These are phyloP conservation scores for Amphichorda felina DNA, from an alignment of 2,329 filamentous ascomycete genomes.

Conservation along the genomic window DNA sequence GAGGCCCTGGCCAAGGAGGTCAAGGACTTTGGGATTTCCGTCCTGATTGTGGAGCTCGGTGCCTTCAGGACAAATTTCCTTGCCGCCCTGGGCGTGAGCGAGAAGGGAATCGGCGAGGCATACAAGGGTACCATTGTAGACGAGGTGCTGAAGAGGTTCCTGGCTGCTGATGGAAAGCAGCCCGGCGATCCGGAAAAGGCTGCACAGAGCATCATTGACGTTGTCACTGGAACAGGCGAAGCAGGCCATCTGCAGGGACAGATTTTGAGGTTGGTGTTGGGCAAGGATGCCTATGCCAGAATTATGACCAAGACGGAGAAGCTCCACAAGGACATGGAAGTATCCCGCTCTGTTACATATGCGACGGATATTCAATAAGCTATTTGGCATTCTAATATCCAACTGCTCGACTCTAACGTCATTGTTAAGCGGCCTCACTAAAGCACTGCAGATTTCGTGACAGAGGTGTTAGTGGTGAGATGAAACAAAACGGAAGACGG, in stretches of 20 bases:
- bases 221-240: constrained; percentile 16
- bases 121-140: constrained; percentile 15
- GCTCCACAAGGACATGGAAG: constrained; percentile 3
- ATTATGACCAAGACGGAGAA: constrained; percentile 12
- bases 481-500: no score
- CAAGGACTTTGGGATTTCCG: constrained; percentile 27
- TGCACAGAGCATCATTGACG: constrained; percentile 23
- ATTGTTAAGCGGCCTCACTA: no score
- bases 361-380: no score
- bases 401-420: no score
- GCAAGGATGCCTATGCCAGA: constrained; percentile 16
- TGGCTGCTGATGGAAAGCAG: constrained; percentile 17
- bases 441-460: no score
- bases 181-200: constrained; percentile 25
- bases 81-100: constrained; percentile 10
- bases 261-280: constrained; percentile 19
- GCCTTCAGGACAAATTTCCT: constrained; percentile 37
- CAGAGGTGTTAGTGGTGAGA: no score
- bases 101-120: constrained; percentile 8
- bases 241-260: constrained; percentile 14
- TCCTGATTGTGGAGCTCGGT: constrained; percentile 34
- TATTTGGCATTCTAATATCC: no score
- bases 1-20: constrained; percentile 30
- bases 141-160: constrained; percentile 12
- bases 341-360: neutral